Evolutionary conservation across 768 basidiomycete species (phyloP), one percentile per base, ranked within the genome.

Genomic region (Omphalotus guepiniiformis): DNA sequence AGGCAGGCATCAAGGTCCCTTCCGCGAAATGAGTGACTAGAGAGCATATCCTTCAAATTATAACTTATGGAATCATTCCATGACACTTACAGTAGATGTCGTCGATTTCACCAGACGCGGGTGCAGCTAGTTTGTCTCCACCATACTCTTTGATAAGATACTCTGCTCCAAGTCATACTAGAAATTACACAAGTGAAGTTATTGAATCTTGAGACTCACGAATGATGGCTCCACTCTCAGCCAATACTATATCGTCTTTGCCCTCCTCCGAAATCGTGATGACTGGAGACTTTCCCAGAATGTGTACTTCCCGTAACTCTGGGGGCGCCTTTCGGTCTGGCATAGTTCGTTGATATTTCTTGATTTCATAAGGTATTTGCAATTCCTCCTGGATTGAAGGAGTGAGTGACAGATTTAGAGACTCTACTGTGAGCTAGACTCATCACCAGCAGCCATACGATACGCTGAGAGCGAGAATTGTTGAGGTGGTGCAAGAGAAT

Each of bases 401-500:
- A 8, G 30, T 18, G 26, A 18, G n/a, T 4, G 16, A 28, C n/a
- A 12, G 13, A 34, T 21, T 9, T 30, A 3, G 23, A 1, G 11
- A 22, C 7, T 12, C 35, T 13, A 23, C 12, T 0, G 13, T 18
- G 23, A 26, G 4, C 23, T n/a, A 21, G 6, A 15, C 12, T 39
- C 62, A 36, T n/a, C 41, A 66, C 67, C 32, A 70, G 58, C 27
- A 78, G 61, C 75, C 75, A 79, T 15, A 78, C 60, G 39, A 79
- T 61, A 23, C 75, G 64, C 50, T 75, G 74, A 6, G 76, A 74
- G n/a, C 74, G 71, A 6, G 75, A 75, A 48, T 75, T 55, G 46
- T 74, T 66, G 11, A 78, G 62, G 52, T 77, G 73, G 47, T 76
- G 76, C 5, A 78, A 32, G 2, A 15, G 18, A 3, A 46, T 12